A percentile compares a stretch with the other conserved stretches of the same genome.
Evolutionary conservation across 139 green algal species (phyloP).

Genomic region (Chlorella sp.): DNA sequence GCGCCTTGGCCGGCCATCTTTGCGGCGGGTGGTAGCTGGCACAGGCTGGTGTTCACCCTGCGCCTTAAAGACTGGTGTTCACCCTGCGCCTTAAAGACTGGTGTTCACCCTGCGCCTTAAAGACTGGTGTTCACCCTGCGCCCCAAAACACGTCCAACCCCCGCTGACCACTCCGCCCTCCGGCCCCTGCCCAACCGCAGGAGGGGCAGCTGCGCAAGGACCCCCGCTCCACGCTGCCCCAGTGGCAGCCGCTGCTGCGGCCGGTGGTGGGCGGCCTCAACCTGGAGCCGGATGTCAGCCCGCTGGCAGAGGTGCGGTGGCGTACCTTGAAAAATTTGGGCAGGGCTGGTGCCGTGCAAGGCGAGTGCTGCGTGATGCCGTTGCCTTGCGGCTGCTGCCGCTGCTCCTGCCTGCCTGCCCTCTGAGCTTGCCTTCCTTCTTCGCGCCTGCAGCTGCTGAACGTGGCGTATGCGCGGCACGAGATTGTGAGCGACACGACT

Average conservation of each 20-base stretch:
- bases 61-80: background rate
- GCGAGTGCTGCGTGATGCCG: too few species aligned
- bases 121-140: background rate
- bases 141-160: too few species aligned
- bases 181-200: background rate
- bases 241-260: background rate
- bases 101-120: background rate
- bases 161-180: background rate
- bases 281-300: background rate
- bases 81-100: background rate
- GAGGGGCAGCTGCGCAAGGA: background rate
- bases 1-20: too few species aligned
- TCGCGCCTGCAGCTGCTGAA: constrained; percentile 38
- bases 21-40: too few species aligned
- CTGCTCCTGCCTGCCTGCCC: too few species aligned
- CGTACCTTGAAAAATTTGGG: too few species aligned
- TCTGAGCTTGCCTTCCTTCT: too few species aligned
- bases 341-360: too few species aligned
- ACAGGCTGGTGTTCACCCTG: background rate
- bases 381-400: too few species aligned
- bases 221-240: background rate
- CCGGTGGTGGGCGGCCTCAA: constrained; percentile 2
- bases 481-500: constrained; percentile 6
- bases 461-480: constrained; percentile 10
- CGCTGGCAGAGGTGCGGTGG: background rate